Evolutionary conservation across 1,284 basidiomycete species (phyloP), one percentile per base, ranked within the genome.

Genomic region (Peniophora sp.): DNA sequence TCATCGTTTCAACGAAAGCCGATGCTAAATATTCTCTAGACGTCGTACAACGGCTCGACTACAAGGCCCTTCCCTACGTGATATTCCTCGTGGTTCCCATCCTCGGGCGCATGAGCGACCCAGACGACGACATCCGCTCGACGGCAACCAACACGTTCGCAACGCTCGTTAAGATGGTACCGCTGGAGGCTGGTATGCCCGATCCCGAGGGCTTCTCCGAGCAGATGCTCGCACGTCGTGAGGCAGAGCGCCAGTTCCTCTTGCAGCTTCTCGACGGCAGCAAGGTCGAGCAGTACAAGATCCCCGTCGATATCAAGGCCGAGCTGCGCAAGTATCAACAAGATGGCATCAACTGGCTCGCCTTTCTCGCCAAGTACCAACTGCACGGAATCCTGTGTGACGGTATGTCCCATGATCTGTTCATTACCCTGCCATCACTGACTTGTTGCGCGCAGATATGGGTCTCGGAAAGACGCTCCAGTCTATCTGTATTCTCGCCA

Each of bases 271-370:
- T 99, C 24, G 95, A 97, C 62, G 94, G 94, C 16, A 90, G 80
- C 61, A 97, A 97, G 65, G 94, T 98, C 3, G 91, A 95, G 60
- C 85, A 89, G 56, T 99, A 99, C 66, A 69, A 73, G 46, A 83
- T 99, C 3, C 94, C 96, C 0, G 84, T 97, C 55, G 71, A 75
- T 47, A 90, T 99, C 75, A 93, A 96, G 55, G 93, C 94, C 36
- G 93, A 97, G 60, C 74, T 99, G 47, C 85, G 97, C 52, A 93
- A 94, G 66, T 99, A 99, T 64, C 97, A 99, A 67, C 90, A 92
- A 65, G 97, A 99, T 55, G 97, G 97, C 44, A 92, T 99, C 59
- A 98, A 94, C 66, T 99, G 97, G 97, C 77, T 99, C 45, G 97
- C 97, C 0, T 99, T 99, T 74, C 75, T 99, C 41, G 90, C 94